Evolutionary conservation across 2,329 filamentous ascomycete species (phyloP), one percentile per base, ranked within the genome.

Genomic region (Fusarium lateritium): DNA sequence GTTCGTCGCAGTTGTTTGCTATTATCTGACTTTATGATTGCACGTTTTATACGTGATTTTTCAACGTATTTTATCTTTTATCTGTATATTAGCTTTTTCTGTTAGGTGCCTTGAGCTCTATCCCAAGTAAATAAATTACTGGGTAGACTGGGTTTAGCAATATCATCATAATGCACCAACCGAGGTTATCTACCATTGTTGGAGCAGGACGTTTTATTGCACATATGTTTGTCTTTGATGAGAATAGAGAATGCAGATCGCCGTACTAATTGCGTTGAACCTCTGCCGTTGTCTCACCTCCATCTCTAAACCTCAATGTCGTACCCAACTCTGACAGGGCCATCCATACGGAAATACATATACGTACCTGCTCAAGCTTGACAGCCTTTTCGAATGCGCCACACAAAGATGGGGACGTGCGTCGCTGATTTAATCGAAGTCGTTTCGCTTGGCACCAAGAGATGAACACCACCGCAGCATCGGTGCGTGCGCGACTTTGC

Each of bases 381-480:
- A 56, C 68, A 52, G 36, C 38, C 53, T 54, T 42, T 56, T 70
- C 43, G 56, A 61, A 69, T 64, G 65, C 57, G 62, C 65, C 65
- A 71, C 69, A 54, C 42, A 42, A 44, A 47, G 50, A 58, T 54
- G 57, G 50, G 65, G 65, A 56, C 65, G 57, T 67, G 68, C 65
- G 44, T 69, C 55, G 51, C 51, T 68, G 68, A 65, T 69, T 63
- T 57, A 65, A 69, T 71, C 65, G 65, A 64, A 53, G 44, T 57
- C 67, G 68, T 71, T 69, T 71, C 62, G 61, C 69, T 67, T 69
- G 68, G 65, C 60, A 69, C 46, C 62, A 21, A 57, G 56, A 68
- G 67, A 70, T 70, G 63, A 68, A 60, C 68, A 71, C 67, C 56
- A 54, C 44, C 60, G 46, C 51, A 52, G 43, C 36, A 46, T 51